phyloP scores from a whole-genome alignment of 768 basidiomycete species.

The Pleurotus platypus region DNA sequence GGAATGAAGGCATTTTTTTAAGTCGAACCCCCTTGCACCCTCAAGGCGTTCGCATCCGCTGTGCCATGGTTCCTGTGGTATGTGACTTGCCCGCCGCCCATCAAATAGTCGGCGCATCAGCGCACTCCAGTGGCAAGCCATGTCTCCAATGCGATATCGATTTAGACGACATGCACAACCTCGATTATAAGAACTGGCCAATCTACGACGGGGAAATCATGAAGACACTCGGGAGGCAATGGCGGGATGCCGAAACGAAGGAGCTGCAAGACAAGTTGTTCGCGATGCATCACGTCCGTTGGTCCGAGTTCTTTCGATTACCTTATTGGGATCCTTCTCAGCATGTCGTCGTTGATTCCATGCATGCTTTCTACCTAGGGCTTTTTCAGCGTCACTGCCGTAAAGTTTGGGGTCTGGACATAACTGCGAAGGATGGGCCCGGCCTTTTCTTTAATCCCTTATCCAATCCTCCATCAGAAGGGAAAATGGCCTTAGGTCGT shows the following conservation, averaged over 20 bases:
- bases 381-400: conserved; percentile 11
- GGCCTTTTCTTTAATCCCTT: too few relatives aligned
- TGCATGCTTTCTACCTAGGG: conserved; percentile 13
- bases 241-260: too few relatives aligned
- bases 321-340: conserved; percentile 20
- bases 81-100: not conserved
- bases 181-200: not conserved
- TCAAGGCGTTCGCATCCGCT: not conserved
- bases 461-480: too few relatives aligned
- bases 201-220: too few relatives aligned
- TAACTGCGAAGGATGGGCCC: too few relatives aligned
- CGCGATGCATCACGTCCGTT: conserved; percentile 6
- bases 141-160: not conserved
- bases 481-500: too few relatives aligned
- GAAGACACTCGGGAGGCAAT: too few relatives aligned
- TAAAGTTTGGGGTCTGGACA: not conserved
- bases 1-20: conserved; percentile 15
- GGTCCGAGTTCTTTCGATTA: conserved; percentile 16
- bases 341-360: conserved; percentile 9
- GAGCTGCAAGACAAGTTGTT: too few relatives aligned
- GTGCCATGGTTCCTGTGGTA: not conserved
- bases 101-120: not conserved
- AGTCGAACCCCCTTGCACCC: not conserved
- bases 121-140: not conserved
- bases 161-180: not conserved